phyloP scores from a whole-genome alignment of 371 early-diverging fungal species.

The Mucor irregularis region DNA sequence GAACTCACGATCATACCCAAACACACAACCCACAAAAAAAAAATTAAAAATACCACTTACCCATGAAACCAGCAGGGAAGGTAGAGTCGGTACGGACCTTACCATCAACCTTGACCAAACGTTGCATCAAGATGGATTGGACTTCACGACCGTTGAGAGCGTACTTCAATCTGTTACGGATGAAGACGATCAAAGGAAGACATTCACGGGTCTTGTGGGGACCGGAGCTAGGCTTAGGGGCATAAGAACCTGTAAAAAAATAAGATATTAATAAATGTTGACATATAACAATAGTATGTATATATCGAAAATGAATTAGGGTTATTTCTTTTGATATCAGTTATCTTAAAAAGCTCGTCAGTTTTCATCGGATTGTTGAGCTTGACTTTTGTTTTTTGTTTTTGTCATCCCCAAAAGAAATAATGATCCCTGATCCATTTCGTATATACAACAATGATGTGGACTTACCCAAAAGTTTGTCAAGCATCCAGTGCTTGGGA shows the following conservation, averaged over 20 bases:
- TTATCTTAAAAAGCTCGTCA: constrained; percentile 32
- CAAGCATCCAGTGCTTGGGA: constrained; percentile 99
- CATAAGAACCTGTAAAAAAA: constrained; percentile 57
- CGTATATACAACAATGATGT: too few relatives aligned
- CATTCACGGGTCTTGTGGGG: constrained; percentile 93
- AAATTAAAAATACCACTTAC: constrained; percentile 23
- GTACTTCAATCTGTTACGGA: constrained; percentile 99
- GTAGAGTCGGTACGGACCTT: constrained; percentile 98
- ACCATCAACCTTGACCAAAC: constrained; percentile 98
- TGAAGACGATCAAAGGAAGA: constrained; percentile 79
- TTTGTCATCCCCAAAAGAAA: constrained; percentile 25
- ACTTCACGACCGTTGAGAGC: constrained; percentile 98
- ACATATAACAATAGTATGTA: not conserved
- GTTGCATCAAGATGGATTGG: constrained; percentile 95
- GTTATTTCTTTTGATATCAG: constrained; percentile 8
- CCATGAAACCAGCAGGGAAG: constrained; percentile 99
- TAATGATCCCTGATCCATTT: too few relatives aligned
- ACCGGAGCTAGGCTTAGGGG: constrained; percentile 98
- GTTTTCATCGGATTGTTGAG: constrained; percentile 45
- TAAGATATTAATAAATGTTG: not conserved
- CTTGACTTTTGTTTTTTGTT: constrained; percentile 45
- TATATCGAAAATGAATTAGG: not conserved
- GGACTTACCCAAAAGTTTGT: constrained; percentile 87
- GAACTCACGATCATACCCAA: constrained; percentile 3
- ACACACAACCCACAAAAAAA: not conserved